Base-by-base conservation (phyloP, 2,329 filamentous ascomycete species). In the Cladosporium sp. region DNA sequence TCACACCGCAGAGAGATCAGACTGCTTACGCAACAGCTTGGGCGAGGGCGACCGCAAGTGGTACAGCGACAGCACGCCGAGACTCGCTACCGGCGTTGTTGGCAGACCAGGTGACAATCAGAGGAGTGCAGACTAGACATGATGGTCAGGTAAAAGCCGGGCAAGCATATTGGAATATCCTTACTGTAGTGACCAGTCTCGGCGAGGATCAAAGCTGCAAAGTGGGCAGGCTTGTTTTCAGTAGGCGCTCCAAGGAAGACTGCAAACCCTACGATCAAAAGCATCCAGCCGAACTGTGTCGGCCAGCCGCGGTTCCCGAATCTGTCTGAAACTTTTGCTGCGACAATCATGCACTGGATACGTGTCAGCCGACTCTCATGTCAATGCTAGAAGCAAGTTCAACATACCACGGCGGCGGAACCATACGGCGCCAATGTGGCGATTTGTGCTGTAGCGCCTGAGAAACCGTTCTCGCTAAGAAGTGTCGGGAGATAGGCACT, bases 41-140 rank as follows among this genome's bases (percentile, higher is more conserved):
- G 0, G 50, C 50, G 41, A 45, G 39, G 15, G 50, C 45, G 33
- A 52, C 50, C 16, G 50, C 50, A 20, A 52, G 50, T 43, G 50
- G 50, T 3, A 52, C 50, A 19, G 50, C 50, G 19, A 52, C 50
- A 27, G 50, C 50, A 36, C 50, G 50, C 38, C 50, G 39, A 36
- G 50, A 52, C 35, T 52, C 50, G 50, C 50, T 52, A n/a, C 50
- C 50, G 15, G 50, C 35, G 27, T 52, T 52, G 45, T 52, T 52
- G 50, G 50, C 50, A 3, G 50, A 52, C 50, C 50, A 52, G 20
- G 50, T 52, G 15, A 52, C 50, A 32, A 52, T 52, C 18, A 52
- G 40, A 9, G 50, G 50, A 40, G 50, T 52, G 33, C 50, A 52
- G 11, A 52, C 50, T 52, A 18, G n/a, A n/a, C n/a, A n/a, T 15